A percentile compares a stretch with the other conserved stretches of the same genome.
These are phyloP conservation scores for Ogataea saltuana DNA, from an alignment of 805 yeast genomes.

Conservation along the genomic window DNA sequence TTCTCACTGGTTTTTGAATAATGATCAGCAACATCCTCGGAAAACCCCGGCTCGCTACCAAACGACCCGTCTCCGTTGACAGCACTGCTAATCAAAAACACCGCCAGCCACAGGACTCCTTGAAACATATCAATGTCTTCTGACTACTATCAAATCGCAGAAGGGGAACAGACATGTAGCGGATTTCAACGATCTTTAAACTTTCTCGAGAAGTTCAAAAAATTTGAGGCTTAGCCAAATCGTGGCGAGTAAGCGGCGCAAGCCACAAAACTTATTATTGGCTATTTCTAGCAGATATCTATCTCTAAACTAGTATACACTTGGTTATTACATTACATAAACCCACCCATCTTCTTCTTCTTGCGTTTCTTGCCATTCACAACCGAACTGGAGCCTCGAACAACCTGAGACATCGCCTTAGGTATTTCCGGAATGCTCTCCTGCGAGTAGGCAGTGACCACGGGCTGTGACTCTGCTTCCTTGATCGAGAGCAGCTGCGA, in stretches of 20 bases:
- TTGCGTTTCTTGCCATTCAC: conserved; percentile 18
- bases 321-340: conserved; percentile 11
- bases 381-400: conserved; percentile 4
- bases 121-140: conserved; percentile 2
- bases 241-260: too few relatives aligned
- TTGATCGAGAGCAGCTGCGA: not conserved
- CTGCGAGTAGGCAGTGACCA: conserved; percentile 7
- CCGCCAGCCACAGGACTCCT: conserved; percentile 1
- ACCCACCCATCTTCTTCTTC: conserved; percentile 23
- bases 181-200: too few relatives aligned
- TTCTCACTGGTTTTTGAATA: conserved; percentile 42
- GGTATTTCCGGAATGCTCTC: conserved; percentile 5
- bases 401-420: conserved; percentile 7
- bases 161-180: too few relatives aligned
- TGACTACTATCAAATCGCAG: too few relatives aligned
- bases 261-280: too few relatives aligned
- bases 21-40: conserved; percentile 22
- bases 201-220: not conserved
- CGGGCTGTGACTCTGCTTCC: conserved; percentile 3
- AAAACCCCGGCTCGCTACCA: conserved; percentile 9
- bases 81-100: not conserved
- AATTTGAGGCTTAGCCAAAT: not conserved
- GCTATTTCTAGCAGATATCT: not conserved
- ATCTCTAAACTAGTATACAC: not conserved
- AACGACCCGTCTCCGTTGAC: conserved; percentile 10